phyloP scores from a whole-genome alignment of 1,284 basidiomycete genomes.

The Meira nashicola region DNA sequence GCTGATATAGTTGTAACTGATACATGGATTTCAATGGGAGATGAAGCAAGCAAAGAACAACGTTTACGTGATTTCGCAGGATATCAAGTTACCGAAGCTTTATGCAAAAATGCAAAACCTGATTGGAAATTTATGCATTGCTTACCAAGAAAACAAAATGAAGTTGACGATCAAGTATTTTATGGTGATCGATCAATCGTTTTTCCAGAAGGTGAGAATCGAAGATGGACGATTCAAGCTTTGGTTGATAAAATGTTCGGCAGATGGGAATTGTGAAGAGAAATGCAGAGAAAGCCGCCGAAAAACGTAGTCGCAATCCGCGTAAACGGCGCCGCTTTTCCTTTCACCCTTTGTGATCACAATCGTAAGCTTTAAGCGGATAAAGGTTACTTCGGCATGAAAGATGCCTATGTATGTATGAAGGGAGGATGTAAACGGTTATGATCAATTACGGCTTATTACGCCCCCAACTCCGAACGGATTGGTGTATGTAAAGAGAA shows the following conservation, averaged over 20 bases:
- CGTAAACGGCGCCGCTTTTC: no score
- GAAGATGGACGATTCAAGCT: conserved; percentile 16
- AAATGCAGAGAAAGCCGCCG: not conserved
- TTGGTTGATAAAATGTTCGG: conserved; percentile 38
- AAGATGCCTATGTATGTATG: no score
- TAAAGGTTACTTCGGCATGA: no score
- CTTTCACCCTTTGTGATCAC: no score
- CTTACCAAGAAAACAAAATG: conserved; percentile 82
- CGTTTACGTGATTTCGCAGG: conserved; percentile 81
- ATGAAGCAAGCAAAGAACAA: conserved; percentile 88
- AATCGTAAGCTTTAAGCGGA: no score
- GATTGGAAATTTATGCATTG: conserved; percentile 97
- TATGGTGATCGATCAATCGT: conserved; percentile 48
- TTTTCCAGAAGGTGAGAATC: conserved; percentile 53
- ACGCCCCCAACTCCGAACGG: no score
- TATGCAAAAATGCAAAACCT: conserved; percentile 66
- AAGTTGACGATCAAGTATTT: conserved; percentile 59
- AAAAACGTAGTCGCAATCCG: no score
- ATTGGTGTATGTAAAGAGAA: no score
- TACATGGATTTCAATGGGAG: conserved; percentile 83
- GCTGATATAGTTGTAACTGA: conserved; percentile 86
- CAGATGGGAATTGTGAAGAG: conserved; percentile 30
- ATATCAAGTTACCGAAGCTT: conserved; percentile 83
- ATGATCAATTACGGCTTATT: no score
- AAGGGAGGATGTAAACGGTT: no score